phyloP scores from a whole-genome alignment of 2,329 filamentous ascomycete genomes.

The Macroventuria anomochaeta region DNA sequence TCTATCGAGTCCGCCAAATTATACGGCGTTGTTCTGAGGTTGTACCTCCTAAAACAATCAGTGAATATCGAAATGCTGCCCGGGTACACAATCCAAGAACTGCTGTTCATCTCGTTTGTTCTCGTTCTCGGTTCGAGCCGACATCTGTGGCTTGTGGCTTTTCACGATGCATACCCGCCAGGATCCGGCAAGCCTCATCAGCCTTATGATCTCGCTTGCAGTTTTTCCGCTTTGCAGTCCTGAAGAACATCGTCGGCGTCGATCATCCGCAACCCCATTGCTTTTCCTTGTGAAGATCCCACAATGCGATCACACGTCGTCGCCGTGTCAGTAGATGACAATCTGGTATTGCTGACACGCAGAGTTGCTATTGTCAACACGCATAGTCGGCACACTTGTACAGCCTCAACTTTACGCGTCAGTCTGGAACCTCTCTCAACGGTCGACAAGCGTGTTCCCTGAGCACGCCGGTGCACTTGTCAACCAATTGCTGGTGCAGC shows the following conservation, averaged over 20 bases:
- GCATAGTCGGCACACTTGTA: slow-evolving; percentile 1
- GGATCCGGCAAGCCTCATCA: slow-evolving; percentile 7
- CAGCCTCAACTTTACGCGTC: slow-evolving; percentile 16
- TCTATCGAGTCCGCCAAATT: slow-evolving; percentile 44
- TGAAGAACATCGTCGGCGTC: slow-evolving; percentile 10
- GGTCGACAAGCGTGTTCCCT: slow-evolving; percentile 7
- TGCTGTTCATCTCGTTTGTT: slow-evolving; percentile 1
- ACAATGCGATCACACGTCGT: neutral
- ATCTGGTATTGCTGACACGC: neutral
- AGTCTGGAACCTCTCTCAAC: slow-evolving; percentile 15
- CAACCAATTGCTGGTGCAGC: slow-evolving; percentile 15
- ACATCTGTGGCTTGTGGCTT: slow-evolving; percentile 14
- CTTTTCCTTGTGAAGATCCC: slow-evolving; percentile 9
- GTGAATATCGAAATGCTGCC: neutral
- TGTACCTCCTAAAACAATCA: too few relatives aligned
- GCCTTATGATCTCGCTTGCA: slow-evolving; percentile 10
- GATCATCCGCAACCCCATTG: slow-evolving; percentile 18
- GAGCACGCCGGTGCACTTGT: slow-evolving; percentile 9
- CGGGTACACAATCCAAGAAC: neutral
- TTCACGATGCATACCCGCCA: slow-evolving; percentile 2
- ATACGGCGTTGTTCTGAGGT: slow-evolving; percentile 44
- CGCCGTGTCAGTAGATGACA: neutral
- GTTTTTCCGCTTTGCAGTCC: slow-evolving; percentile 1
- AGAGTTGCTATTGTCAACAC: neutral
- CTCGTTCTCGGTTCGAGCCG: slow-evolving; percentile 9